Conservation (phyloP, 768 basidiomycete species). For the Agaricus sinodeliciosus region DNA sequence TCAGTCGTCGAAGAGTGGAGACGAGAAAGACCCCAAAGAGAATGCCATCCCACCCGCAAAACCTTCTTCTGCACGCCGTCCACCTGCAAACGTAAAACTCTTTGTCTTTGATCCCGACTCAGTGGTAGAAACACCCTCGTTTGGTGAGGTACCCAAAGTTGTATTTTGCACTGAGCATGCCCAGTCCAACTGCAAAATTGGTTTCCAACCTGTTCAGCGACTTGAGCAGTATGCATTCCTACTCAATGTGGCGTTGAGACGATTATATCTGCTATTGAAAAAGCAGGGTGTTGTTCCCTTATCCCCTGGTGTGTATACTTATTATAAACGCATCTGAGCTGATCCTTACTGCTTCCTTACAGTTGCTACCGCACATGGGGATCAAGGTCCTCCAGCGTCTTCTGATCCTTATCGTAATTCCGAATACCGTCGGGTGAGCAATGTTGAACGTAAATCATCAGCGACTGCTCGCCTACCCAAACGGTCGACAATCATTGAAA, state of each 20-base stretch:
- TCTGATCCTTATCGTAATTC: constrained; percentile 83
- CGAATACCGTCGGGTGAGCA: constrained; percentile 87
- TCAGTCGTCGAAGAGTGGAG: constrained; percentile 41
- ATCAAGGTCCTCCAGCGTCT: constrained; percentile 30
- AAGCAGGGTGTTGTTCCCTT: constrained; percentile 87
- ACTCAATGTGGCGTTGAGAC: constrained; percentile 88
- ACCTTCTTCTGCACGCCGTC: constrained; percentile 57
- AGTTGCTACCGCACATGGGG: constrained; percentile 21
- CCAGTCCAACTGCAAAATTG: constrained; percentile 55
- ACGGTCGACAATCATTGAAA: constrained; percentile 93
- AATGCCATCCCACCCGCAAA: constrained; percentile 44
- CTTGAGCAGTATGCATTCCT: constrained; percentile 98
- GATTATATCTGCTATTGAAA: constrained; percentile 82
- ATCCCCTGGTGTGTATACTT: constrained; percentile 50
- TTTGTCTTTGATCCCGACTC: constrained; percentile 77
- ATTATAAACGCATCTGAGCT: constrained; percentile 7
- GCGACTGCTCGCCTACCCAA: constrained; percentile 89
- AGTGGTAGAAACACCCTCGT: constrained; percentile 58
- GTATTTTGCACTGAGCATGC: constrained; percentile 79
- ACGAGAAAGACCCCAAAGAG: constrained; percentile 39
- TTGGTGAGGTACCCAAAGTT: constrained; percentile 65
- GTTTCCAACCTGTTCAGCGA: constrained; percentile 89
- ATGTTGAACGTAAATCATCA: constrained; percentile 88
- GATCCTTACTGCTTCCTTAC: constrained; percentile 6
- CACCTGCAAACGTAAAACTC: constrained; percentile 72